These are phyloP conservation scores for Penicillium sp. DNA, from an alignment of 2,329 filamentous ascomycete genomes.

Conservation along the genomic window DNA sequence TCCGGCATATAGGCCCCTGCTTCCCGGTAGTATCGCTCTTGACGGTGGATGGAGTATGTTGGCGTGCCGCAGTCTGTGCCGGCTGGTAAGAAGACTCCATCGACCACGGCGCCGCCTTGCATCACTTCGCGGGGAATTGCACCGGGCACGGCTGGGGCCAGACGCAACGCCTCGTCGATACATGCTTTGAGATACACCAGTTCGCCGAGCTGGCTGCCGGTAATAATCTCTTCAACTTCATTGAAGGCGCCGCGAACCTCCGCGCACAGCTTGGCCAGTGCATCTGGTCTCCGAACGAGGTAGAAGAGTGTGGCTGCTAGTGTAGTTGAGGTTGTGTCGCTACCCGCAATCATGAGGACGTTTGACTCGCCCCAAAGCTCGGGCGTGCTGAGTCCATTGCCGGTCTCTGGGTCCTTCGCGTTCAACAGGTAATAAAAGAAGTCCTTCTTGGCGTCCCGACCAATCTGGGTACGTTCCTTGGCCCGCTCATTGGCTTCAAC, in stretches of 20 bases:
- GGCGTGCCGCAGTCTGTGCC: slow-evolving; percentile 65
- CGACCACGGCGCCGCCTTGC: slow-evolving; percentile 38
- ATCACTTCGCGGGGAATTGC: slow-evolving; percentile 42
- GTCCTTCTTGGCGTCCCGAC: slow-evolving; percentile 66
- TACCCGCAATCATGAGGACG: slow-evolving; percentile 69
- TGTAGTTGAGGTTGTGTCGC: slow-evolving; percentile 70
- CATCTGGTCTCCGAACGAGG: slow-evolving; percentile 36
- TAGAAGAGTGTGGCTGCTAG: slow-evolving; percentile 46
- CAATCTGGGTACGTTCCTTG: slow-evolving; percentile 55
- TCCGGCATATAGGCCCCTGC: slow-evolving; percentile 63
- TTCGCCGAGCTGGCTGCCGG: slow-evolving; percentile 35
- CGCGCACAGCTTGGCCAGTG: slow-evolving; percentile 33
- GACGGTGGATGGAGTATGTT: slow-evolving; percentile 69
- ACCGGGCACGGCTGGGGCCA: slow-evolving; percentile 42
- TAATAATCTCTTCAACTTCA: slow-evolving; percentile 40
- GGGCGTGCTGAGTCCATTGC: slow-evolving; percentile 62
- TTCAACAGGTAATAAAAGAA: slow-evolving; percentile 76
- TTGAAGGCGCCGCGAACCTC: slow-evolving; percentile 41
- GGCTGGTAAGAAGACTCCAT: slow-evolving; percentile 42
- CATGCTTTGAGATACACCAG: slow-evolving; percentile 44
- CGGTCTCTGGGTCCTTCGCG: slow-evolving; percentile 69
- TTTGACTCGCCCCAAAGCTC: slow-evolving; percentile 73
- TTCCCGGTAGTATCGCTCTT: slow-evolving; percentile 60
- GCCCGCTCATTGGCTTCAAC: slow-evolving; percentile 66
- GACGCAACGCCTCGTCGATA: slow-evolving; percentile 44